Conservation (phyloP, 371 early-diverging fungal species). For the Coemansia sp. region DNA sequence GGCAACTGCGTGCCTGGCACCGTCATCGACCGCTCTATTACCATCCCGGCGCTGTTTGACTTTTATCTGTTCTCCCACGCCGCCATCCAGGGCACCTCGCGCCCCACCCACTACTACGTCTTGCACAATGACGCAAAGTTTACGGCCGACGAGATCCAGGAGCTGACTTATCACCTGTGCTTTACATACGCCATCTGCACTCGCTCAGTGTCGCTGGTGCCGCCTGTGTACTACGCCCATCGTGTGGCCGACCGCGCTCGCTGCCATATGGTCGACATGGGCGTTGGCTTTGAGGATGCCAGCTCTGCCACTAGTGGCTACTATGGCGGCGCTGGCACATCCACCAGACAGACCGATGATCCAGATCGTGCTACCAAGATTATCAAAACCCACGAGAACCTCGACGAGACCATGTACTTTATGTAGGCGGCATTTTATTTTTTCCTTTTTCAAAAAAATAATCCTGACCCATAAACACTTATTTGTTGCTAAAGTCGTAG, state of each 20-base stretch:
- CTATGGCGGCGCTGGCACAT: constrained; percentile 20
- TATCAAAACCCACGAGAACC: constrained; percentile 55
- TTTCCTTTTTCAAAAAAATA: too few relatives aligned
- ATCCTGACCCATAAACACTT: too few relatives aligned
- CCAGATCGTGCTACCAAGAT: constrained; percentile 17
- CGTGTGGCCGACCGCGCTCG: constrained; percentile 78
- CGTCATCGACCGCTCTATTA: constrained; percentile 82
- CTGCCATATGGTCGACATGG: constrained; percentile 63
- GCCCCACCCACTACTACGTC: constrained; percentile 89
- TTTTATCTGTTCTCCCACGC: constrained; percentile 92
- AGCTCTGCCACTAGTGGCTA: constrained; percentile 24
- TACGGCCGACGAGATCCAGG: constrained; percentile 72
- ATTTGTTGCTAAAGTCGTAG: too few relatives aligned
- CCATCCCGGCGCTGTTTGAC: constrained; percentile 83
- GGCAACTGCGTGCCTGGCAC: constrained; percentile 91
- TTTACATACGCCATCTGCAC: constrained; percentile 88
- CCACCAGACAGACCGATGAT: constrained; percentile 6
- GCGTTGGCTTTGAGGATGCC: constrained; percentile 38
- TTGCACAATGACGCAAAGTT: constrained; percentile 84
- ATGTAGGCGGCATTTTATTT: constrained; percentile 52
- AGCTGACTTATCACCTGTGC: constrained; percentile 84
- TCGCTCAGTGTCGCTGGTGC: constrained; percentile 72
- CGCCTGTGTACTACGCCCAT: constrained; percentile 89
- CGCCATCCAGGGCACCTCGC: constrained; percentile 89
- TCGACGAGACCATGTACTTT: constrained; percentile 63